These are phyloP conservation scores for Neckera pumila DNA, from an alignment of 225 moss, liverwort and hornwort genomes.

Conservation along the genomic window DNA sequence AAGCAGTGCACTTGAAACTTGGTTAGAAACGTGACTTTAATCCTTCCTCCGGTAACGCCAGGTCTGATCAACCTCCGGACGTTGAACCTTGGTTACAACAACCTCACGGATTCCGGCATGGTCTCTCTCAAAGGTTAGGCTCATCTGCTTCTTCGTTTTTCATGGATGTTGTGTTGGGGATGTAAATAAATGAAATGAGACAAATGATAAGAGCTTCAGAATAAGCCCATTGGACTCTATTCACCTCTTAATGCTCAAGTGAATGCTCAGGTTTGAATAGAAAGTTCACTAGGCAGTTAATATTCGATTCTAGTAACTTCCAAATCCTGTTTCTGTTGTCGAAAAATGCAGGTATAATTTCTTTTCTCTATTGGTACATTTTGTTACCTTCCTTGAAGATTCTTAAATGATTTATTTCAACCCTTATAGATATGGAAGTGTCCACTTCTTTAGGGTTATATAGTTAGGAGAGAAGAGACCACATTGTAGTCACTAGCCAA, in stretches of 20 bases:
- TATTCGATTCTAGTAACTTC: not conserved
- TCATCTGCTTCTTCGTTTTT: not conserved
- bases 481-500: not conserved
- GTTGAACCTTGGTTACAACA: constrained; percentile 63
- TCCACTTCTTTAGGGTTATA: not conserved
- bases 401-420: not conserved
- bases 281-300: not conserved
- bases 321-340: not conserved
- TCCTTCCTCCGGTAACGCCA: constrained; percentile 3
- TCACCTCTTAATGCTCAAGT: not conserved
- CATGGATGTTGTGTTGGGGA: not conserved
- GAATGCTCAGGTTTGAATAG: not conserved
- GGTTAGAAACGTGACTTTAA: not conserved
- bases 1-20: not conserved
- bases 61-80: constrained; percentile 53
- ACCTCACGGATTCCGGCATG: constrained; percentile 57
- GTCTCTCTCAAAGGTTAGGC: constrained; percentile 52
- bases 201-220: not conserved
- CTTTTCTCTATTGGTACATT: not conserved
- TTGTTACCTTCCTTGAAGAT: not conserved
- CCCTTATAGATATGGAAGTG: not conserved
- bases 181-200: not conserved
- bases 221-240: not conserved
- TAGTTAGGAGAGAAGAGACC: not conserved
- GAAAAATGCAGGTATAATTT: not conserved